phyloP scores from a whole-genome alignment of 2,329 filamentous ascomycete genomes.

The Diaporthe batatas region DNA sequence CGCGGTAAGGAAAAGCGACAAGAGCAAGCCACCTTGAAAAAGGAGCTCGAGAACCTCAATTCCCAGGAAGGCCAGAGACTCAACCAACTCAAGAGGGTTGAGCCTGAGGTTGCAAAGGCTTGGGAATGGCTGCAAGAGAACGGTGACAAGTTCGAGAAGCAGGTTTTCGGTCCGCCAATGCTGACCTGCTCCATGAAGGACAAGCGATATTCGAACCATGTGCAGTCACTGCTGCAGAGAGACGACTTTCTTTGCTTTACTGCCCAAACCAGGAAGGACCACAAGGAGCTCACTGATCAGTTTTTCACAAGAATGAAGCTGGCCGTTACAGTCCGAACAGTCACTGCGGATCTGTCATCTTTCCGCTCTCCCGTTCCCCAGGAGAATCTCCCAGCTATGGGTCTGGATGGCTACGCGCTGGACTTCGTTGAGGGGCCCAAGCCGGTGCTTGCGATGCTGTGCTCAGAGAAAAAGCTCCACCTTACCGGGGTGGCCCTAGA shows the following conservation, averaged over 20 bases:
- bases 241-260: conserved; percentile 78
- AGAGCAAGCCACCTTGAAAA: conserved; percentile 56
- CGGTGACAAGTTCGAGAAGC: conserved; percentile 75
- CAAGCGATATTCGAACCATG: conserved; percentile 69
- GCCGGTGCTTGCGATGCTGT: conserved; percentile 89
- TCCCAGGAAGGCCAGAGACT: conserved; percentile 83
- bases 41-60: conserved; percentile 71
- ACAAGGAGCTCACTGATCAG: conserved; percentile 76
- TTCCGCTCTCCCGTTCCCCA: conserved; percentile 68
- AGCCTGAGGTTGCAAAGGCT: conserved; percentile 74
- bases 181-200: conserved; percentile 85
- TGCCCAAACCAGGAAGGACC: conserved; percentile 80
- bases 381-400: conserved; percentile 68
- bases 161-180: conserved; percentile 85
- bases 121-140: conserved; percentile 89
- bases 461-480: conserved; percentile 78
- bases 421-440: conserved; percentile 86
- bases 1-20: conserved; percentile 57
- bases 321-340: conserved; percentile 79
- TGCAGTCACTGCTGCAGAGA: conserved; percentile 64
- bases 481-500: conserved; percentile 73
- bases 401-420: conserved; percentile 84
- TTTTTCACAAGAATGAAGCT: conserved; percentile 75
- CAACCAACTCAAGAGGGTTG: conserved; percentile 71
- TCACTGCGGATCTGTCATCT: conserved; percentile 64